phyloP scores from a whole-genome alignment of 192 early-diverging fungal species.

The Rhizoclosmatium globosum region DNA sequence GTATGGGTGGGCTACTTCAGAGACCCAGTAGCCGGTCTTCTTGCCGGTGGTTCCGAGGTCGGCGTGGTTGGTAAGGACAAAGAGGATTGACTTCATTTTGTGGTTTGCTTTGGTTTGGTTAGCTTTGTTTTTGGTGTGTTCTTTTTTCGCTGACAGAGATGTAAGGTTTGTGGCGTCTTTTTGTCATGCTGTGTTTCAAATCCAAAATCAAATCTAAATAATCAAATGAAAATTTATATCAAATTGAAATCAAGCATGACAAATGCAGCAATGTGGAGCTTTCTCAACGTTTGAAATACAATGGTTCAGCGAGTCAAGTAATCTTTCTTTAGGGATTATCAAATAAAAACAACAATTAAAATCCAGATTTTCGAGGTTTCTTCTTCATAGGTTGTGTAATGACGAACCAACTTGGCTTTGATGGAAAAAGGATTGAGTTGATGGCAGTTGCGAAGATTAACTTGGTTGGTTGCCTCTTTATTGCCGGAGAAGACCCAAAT shows the following conservation, averaged over 20 bases:
- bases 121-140: background rate
- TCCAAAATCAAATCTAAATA: background rate
- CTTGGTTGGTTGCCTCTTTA: too few species aligned
- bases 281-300: background rate
- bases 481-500: too few species aligned
- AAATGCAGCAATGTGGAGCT: background rate
- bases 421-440: too few species aligned
- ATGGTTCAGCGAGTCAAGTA: background rate
- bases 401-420: too few species aligned
- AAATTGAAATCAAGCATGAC: background rate
- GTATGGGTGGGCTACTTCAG: slow-evolving; percentile 66
- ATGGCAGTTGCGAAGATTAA: background rate
- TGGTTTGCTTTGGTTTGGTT: background rate
- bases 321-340: background rate
- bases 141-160: background rate
- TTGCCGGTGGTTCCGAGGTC: slow-evolving; percentile 46
- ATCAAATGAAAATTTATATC: too few species aligned
- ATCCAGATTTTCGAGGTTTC: background rate
- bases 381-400: background rate
- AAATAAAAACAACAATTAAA: background rate
- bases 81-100: slow-evolving; percentile 45
- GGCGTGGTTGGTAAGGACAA: slow-evolving; percentile 47
- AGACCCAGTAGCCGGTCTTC: slow-evolving; percentile 41
- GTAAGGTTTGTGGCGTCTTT: background rate
- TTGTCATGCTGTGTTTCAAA: background rate